Conservation (phyloP, 768 basidiomycete species). For the Tubosaeta sp. region DNA sequence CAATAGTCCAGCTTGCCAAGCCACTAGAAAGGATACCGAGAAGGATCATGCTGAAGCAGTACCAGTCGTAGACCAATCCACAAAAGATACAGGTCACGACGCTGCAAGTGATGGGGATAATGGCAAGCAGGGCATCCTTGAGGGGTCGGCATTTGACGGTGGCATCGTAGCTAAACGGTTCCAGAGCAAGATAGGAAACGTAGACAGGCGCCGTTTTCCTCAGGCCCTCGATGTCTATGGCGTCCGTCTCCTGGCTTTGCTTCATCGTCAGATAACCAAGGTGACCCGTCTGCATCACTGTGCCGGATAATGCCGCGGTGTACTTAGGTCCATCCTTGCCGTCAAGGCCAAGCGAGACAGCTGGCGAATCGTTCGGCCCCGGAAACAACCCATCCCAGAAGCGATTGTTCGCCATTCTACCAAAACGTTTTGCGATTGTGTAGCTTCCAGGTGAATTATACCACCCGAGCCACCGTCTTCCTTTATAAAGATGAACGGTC, state of each 20-base stretch:
- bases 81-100: constrained; percentile 21
- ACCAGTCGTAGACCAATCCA: constrained; percentile 27
- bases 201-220: constrained; percentile 6
- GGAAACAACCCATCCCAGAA: constrained; percentile 34
- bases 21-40: constrained; percentile 32
- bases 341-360: constrained; percentile 26
- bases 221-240: not conserved
- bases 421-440: constrained; percentile 30
- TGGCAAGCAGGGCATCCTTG: constrained; percentile 7
- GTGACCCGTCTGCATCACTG: constrained; percentile 24
- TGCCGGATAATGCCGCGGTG: constrained; percentile 28
- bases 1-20: constrained; percentile 22
- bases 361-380: constrained; percentile 22
- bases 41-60: constrained; percentile 28
- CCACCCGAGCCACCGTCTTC: constrained; percentile 33
- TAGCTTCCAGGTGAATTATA: constrained; percentile 35
- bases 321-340: constrained; percentile 29
- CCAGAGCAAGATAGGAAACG: constrained; percentile 22
- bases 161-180: not conserved
- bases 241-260: not conserved
- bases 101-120: constrained; percentile 25
- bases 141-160: not conserved
- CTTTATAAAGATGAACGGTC: constrained; percentile 28
- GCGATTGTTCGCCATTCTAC: constrained; percentile 26
- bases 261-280: constrained; percentile 25